phyloP scores from a whole-genome alignment of 306 rosid genomes.

The Pterocarpus santalinus region DNA sequence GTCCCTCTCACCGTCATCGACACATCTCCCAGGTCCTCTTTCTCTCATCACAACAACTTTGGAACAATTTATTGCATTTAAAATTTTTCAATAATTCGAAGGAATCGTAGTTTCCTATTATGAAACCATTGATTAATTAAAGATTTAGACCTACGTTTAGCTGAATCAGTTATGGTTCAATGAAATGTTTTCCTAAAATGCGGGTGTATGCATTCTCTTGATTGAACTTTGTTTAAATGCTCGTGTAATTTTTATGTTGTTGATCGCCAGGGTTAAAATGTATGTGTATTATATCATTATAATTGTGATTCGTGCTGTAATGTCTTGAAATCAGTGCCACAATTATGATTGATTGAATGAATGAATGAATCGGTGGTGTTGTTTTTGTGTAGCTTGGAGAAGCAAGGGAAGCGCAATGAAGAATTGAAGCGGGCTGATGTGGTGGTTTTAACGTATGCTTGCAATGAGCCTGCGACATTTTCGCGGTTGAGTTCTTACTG shows the following conservation, averaged over 20 bases:
- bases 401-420: slow-evolving; percentile 69
- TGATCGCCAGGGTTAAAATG: neutral
- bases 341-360: neutral
- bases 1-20: slow-evolving; percentile 81
- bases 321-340: neutral
- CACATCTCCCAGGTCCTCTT: slow-evolving; percentile 76
- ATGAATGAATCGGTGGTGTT: neutral
- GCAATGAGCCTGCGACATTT: slow-evolving; percentile 71
- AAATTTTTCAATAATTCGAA: neutral
- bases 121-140: neutral
- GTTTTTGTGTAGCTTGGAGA: slow-evolving; percentile 65
- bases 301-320: neutral
- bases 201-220: neutral
- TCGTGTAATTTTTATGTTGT: neutral
- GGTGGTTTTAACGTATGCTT: slow-evolving; percentile 81
- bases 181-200: neutral
- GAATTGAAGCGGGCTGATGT: slow-evolving; percentile 87
- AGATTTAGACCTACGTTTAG: slow-evolving; percentile 11
- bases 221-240: neutral
- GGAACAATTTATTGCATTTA: neutral
- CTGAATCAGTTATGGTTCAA: neutral
- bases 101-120: slow-evolving; percentile 21
- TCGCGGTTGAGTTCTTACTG: slow-evolving; percentile 71
- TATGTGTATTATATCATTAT: neutral
- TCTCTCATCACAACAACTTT: neutral